These are phyloP conservation scores for Fusarium caatingaense DNA, from an alignment of 2,329 filamentous ascomycete genomes.

Conservation along the genomic window DNA sequence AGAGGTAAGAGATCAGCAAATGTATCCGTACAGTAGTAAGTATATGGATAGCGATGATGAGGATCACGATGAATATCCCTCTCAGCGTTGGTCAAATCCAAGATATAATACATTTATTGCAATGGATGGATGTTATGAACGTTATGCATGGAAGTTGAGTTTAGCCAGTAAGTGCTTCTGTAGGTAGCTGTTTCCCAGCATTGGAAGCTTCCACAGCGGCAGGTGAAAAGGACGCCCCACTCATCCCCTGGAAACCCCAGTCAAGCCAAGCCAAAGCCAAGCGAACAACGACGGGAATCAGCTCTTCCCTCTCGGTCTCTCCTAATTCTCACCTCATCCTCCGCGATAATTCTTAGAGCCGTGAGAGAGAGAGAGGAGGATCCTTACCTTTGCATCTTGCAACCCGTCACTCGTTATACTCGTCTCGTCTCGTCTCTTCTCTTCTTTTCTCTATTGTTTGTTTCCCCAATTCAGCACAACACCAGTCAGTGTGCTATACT, in stretches of 20 bases:
- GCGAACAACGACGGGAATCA: conserved; percentile 9
- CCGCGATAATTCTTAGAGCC: conserved; percentile 43
- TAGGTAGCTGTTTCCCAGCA: conserved; percentile 4
- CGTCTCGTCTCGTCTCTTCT: conserved; percentile 17
- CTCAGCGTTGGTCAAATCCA: background rate
- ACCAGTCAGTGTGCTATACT: conserved; percentile 15
- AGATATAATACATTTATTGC: too few species aligned
- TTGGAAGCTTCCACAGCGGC: conserved; percentile 4
- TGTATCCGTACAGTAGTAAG: background rate
- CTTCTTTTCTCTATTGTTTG: conserved; percentile 28
- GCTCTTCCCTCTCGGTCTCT: conserved; percentile 30
- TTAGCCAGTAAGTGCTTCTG: background rate
- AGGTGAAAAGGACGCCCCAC: conserved; percentile 14
- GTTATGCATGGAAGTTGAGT: conserved; percentile 2
- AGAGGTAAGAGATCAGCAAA: conserved; percentile 8
- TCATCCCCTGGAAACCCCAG: conserved; percentile 25
- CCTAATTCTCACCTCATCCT: conserved; percentile 42
- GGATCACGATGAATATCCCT: background rate
- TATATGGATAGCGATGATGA: background rate
- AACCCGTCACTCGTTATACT: conserved; percentile 42
- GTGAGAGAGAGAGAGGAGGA: conserved; percentile 41
- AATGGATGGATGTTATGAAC: background rate
- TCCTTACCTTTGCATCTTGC: conserved; percentile 40
- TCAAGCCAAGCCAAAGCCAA: conserved; percentile 27
- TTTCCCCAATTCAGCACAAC: conserved; percentile 10